Evolutionary conservation across 2,329 filamentous ascomycete species (phyloP).

Genomic region (Dactylellina leptospora): DNA sequence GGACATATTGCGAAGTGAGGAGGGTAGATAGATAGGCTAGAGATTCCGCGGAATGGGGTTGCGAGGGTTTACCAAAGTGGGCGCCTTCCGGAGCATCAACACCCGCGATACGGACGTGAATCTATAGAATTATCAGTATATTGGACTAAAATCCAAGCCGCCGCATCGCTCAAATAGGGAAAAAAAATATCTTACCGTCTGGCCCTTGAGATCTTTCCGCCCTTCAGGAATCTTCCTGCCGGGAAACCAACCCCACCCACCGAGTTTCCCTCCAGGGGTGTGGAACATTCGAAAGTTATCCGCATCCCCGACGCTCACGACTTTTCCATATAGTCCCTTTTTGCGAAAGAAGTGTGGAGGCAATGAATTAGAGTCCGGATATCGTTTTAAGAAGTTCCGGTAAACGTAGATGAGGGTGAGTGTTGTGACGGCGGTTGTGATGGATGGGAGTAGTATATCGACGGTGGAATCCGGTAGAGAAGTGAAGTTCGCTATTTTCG

Average conservation of each 20-base stretch:
- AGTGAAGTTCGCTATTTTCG: conserved; percentile 26
- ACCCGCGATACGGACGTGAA: conserved; percentile 87
- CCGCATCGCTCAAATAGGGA: not conserved
- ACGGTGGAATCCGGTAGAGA: conserved; percentile 37
- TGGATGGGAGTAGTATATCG: conserved; percentile 43
- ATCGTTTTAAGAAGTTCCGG: conserved; percentile 80
- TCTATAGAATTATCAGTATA: conserved; percentile 63
- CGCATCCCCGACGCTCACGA: conserved; percentile 94
- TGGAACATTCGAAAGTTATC: conserved; percentile 93
- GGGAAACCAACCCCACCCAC: conserved; percentile 91
- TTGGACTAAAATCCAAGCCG: not conserved
- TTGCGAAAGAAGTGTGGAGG: conserved; percentile 77
- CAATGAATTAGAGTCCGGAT: conserved; percentile 79
- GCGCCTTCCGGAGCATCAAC: conserved; percentile 91
- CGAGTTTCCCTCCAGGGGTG: conserved; percentile 84
- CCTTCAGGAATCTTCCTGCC: conserved; percentile 74
- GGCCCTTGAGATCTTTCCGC: conserved; percentile 74
- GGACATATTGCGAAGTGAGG: conserved; percentile 76
- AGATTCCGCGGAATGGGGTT: conserved; percentile 84
- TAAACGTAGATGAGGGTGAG: conserved; percentile 70
- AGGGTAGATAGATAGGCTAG: conserved; percentile 79
- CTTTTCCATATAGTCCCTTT: conserved; percentile 80
- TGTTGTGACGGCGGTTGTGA: conserved; percentile 65
- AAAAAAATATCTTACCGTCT: conserved; percentile 71
- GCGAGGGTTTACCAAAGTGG: conserved; percentile 88